These are phyloP conservation scores for Austropuccinia psidii DNA, from an alignment of 1,284 basidiomycete genomes.

Conservation along the genomic window DNA sequence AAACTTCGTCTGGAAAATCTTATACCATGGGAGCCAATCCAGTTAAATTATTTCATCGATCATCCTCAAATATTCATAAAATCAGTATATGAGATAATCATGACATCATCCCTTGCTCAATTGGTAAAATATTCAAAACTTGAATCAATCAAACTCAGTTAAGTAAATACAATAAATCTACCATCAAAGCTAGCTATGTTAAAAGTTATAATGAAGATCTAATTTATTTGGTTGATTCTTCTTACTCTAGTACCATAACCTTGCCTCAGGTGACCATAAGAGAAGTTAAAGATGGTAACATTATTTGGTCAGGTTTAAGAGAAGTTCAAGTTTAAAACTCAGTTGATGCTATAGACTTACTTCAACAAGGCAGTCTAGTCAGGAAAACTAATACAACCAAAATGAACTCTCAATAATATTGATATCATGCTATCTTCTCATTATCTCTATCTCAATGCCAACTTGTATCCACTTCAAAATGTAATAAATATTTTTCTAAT, in stretches of 20 bases:
- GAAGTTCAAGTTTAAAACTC: conserved; percentile 78
- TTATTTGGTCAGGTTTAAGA: conserved; percentile 90
- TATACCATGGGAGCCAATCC: conserved; percentile 85
- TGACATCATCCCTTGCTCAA: conserved; percentile 90
- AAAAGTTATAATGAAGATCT: conserved; percentile 88
- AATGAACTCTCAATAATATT: conserved; percentile 96
- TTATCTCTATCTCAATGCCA: no score
- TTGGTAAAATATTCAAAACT: conserved; percentile 73
- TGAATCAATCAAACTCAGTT: conserved; percentile 68
- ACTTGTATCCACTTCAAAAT: no score
- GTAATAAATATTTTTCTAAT: no score
- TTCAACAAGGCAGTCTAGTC: conserved; percentile 72
- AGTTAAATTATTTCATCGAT: conserved; percentile 52
- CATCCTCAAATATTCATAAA: neutral
- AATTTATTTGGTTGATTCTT: conserved; percentile 46
- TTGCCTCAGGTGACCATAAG: conserved; percentile 87
- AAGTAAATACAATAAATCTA: conserved; percentile 63
- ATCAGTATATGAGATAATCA: conserved; percentile 18
- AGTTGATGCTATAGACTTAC: conserved; percentile 83
- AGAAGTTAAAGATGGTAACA: conserved; percentile 91
- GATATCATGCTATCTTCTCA: conserved; percentile 98
- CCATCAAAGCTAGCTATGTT: conserved; percentile 76
- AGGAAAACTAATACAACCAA: conserved; percentile 93
- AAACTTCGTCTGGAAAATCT: conserved; percentile 93
- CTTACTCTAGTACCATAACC: conserved; percentile 10